Base-by-base conservation (phyloP, 345 rosid species). In the Balakata baccata region DNA sequence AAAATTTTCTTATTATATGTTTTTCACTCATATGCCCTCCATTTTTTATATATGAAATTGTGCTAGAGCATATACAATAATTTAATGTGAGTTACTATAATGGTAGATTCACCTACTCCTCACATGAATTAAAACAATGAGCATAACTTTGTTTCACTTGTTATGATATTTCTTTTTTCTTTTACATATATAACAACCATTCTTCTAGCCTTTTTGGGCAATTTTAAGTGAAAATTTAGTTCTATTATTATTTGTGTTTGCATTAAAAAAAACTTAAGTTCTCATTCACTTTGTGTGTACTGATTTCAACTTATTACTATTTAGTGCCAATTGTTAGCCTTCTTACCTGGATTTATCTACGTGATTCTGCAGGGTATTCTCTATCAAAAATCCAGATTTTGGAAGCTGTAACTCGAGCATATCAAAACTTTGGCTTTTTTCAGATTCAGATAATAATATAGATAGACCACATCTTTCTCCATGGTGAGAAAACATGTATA, bases 371-470 rank as follows among this genome's bases (percentile, higher is more conserved):
- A 68, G 73, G 66, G 18, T 68, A 37, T 47, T 58, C 38, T 63
- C 57, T 14, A 6, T 75, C 72, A 75, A 39, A 51, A 51, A 22
- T 66, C 29, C 51, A 60, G 51, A 23, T 37, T 66, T 61, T 52
- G 49, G 29, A 65, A 57, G 61, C 50, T 75, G 62, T 60, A 47
- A 68, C 49, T 37, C 23, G 6, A 37, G 51, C 73, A 37, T 38
- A 20, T 17, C 34, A n/a, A 29, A 20, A 43, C 29, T n/a, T 62
- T 75, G 62, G 46, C 34, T 41, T 60, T 16, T 16, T n/a, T 61
- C 29, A 23, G 67, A 63, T 73, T 70, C 58, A 41, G 74, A 66
- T 54, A 68, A 10, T n/a, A 54, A 47, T 66, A 58, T 66, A 62
- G 58, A 68, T 20, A 52, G 69, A 25, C 16, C 39, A 23, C 63